Evolutionary conservation across 257 asterid species (phyloP).

Genomic region (Gardenia jasminoides): DNA sequence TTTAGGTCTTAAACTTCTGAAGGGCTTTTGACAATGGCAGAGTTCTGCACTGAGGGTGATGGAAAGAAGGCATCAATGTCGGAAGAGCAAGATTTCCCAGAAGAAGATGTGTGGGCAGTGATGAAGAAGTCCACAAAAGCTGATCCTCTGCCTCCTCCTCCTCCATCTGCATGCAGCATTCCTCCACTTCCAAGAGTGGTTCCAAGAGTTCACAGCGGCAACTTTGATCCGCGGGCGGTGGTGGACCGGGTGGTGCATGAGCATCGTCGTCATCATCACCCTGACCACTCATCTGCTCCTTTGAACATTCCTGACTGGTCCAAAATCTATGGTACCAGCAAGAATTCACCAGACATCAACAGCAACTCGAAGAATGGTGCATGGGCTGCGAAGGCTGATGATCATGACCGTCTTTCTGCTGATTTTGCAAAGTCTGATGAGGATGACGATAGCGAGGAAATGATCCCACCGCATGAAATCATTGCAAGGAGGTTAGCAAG

Average conservation of each 20-base stretch:
- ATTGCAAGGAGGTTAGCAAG: constrained; percentile 43
- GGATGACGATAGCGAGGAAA: constrained; percentile 28
- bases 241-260: not conserved
- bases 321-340: constrained; percentile 22
- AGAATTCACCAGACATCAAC: constrained; percentile 9
- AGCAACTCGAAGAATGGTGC: not conserved
- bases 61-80: constrained; percentile 7
- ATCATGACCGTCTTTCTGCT: not conserved
- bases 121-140: constrained; percentile 17
- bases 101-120: constrained; percentile 46
- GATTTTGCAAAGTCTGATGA: not conserved
- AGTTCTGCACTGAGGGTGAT: not conserved
- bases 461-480: constrained; percentile 61
- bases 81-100: constrained; percentile 40
- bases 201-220: constrained; percentile 13
- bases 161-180: constrained; percentile 20
- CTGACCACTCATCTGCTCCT: constrained; percentile 24
- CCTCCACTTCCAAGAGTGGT: constrained; percentile 13
- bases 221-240: not conserved
- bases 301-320: constrained; percentile 33
- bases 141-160: constrained; percentile 7
- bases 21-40: constrained; percentile 26
- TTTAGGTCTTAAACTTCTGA: not conserved
- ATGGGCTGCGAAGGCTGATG: not conserved
- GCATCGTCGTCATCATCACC: not conserved